phyloP scores from a whole-genome alignment of 306 rosid genomes.

The Leucaena leucocephala region DNA sequence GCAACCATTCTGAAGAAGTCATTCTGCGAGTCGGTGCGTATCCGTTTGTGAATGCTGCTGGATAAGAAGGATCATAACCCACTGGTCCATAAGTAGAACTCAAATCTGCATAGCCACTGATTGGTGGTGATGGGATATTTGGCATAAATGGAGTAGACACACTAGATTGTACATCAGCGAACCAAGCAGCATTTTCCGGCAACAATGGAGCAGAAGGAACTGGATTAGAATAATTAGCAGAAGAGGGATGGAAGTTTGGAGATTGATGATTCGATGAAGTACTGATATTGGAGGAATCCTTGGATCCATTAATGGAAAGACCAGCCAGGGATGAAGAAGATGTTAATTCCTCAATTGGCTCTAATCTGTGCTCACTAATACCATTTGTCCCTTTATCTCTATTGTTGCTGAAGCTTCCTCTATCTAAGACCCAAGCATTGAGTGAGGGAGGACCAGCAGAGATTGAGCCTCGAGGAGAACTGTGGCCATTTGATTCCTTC shows the following conservation, averaged over 20 bases:
- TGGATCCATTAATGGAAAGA: conserved; percentile 49
- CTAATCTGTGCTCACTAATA: conserved; percentile 48
- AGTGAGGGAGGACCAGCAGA: conserved; percentile 92
- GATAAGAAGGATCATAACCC: conserved; percentile 50
- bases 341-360: conserved; percentile 67
- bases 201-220: conserved; percentile 90
- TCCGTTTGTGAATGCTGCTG: conserved; percentile 42
- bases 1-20: conserved; percentile 98
- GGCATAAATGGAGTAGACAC: conserved; percentile 38
- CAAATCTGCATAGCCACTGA: conserved; percentile 55
- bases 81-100: conserved; percentile 48
- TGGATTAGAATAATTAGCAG: conserved; percentile 65
- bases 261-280: conserved; percentile 29
- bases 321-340: conserved; percentile 46
- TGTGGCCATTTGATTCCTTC: conserved; percentile 49
- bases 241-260: conserved; percentile 39
- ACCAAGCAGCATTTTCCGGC: conserved; percentile 78
- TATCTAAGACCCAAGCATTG: conserved; percentile 83
- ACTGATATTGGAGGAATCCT: conserved; percentile 37
- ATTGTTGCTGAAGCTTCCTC: conserved; percentile 47
- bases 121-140: conserved; percentile 20
- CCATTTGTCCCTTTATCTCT: conserved; percentile 51
- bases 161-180: conserved; percentile 45
- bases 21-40: conserved; percentile 61
- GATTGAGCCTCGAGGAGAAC: conserved; percentile 50